Percentiles rank a stretch among this genome's conserved stretches.
Conservation (phyloP, 2,329 filamentous ascomycete species). For the Aspergillus udagawae region DNA sequence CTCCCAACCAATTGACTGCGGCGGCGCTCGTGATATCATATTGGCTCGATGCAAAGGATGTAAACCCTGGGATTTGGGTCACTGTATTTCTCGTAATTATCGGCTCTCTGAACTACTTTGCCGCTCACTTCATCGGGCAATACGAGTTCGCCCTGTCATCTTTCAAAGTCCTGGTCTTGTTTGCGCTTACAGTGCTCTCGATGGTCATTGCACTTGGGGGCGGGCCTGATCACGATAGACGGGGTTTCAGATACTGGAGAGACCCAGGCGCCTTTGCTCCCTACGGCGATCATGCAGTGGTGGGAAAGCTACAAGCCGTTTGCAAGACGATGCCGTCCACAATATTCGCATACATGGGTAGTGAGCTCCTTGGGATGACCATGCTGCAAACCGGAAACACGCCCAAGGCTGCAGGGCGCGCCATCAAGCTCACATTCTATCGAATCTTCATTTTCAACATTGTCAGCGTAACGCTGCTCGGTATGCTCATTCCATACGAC, state of each 20-base stretch:
- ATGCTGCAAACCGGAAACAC: constrained; percentile 74
- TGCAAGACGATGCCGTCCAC: constrained; percentile 70
- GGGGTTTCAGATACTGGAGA: constrained; percentile 63
- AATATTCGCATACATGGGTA: constrained; percentile 73
- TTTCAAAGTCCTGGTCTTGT: constrained; percentile 64
- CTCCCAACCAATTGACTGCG: constrained; percentile 79
- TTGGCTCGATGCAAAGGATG: constrained; percentile 61
- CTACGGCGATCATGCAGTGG: constrained; percentile 34
- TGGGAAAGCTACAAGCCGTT: constrained; percentile 56
- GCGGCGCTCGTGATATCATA: constrained; percentile 71
- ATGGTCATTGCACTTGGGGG: constrained; percentile 62
- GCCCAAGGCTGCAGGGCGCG: constrained; percentile 67
- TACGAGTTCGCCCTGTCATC: constrained; percentile 55
- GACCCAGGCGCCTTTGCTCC: constrained; percentile 54
- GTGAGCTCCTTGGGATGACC: constrained; percentile 71
- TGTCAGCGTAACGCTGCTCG: constrained; percentile 67
- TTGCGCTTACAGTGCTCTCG: constrained; percentile 61
- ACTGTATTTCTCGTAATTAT: constrained; percentile 62
- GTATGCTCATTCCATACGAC: constrained; percentile 72
- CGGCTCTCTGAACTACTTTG: constrained; percentile 61
- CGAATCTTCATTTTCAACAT: constrained; percentile 78
- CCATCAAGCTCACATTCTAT: constrained; percentile 75
- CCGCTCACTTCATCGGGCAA: constrained; percentile 64
- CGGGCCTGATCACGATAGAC: constrained; percentile 56
- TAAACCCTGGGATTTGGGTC: constrained; percentile 76